These are phyloP conservation scores for Neurospora sp. DNA, from an alignment of 2,329 filamentous ascomycete genomes.

Conservation along the genomic window DNA sequence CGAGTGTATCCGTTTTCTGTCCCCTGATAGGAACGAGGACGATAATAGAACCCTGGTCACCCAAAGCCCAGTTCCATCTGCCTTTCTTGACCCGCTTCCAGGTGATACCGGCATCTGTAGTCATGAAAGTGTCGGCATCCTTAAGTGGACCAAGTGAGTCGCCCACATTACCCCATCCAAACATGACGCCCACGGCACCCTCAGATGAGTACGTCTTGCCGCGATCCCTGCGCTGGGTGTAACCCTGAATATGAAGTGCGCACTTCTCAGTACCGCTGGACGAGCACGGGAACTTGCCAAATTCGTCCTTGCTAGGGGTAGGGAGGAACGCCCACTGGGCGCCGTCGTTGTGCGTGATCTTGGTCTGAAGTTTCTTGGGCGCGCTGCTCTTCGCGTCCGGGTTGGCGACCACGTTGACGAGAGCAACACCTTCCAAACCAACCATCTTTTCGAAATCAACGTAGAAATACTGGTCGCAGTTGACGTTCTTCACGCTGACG, in stretches of 20 bases:
- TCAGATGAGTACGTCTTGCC: constrained; percentile 80
- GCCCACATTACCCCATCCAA: constrained; percentile 88
- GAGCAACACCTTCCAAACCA: constrained; percentile 77
- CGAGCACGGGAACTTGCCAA: constrained; percentile 63
- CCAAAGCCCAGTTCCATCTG: constrained; percentile 85
- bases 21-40: constrained; percentile 65
- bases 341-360: constrained; percentile 95
- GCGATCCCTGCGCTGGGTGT: constrained; percentile 79
- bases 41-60: constrained; percentile 88
- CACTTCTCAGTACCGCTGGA: constrained; percentile 55
- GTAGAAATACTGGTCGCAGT: constrained; percentile 65
- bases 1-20: constrained; percentile 50
- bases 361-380: constrained; percentile 74
- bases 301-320: constrained; percentile 60
- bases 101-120: constrained; percentile 76
- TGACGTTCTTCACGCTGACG: constrained; percentile 70
- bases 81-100: constrained; percentile 86
- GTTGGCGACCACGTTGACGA: constrained; percentile 82
- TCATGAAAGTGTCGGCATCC: constrained; percentile 84
- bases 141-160: constrained; percentile 52
- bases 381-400: constrained; percentile 48
- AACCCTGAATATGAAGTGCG: constrained; percentile 86
- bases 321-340: constrained; percentile 72
- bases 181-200: constrained; percentile 82
- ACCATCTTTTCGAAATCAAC: constrained; percentile 97